Conservation (phyloP, 192 early-diverging fungal genomes). For the Ambispora gerdemannii region DNA sequence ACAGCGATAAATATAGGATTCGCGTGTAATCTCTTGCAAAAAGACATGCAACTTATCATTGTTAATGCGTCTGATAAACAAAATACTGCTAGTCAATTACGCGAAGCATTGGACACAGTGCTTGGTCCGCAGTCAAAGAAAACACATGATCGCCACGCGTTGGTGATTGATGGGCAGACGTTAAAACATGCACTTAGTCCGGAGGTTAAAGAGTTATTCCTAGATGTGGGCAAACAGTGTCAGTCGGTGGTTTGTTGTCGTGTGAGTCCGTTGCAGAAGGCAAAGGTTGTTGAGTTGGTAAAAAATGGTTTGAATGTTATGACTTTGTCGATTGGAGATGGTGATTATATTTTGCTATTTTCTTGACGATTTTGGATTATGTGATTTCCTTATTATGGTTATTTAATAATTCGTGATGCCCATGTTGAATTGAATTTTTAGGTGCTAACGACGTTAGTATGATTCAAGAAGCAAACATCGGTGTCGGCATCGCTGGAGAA, state of each 20-base stretch:
- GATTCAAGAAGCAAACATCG: slow-evolving; percentile 97
- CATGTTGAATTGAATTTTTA: background rate
- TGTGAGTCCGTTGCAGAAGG: slow-evolving; percentile 95
- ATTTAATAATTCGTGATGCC: too few species aligned
- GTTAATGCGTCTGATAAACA: slow-evolving; percentile 59
- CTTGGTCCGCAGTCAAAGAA: slow-evolving; percentile 35
- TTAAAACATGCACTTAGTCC: slow-evolving; percentile 73
- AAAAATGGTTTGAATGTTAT: slow-evolving; percentile 78
- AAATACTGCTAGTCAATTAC: slow-evolving; percentile 62
- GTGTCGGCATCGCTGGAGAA: slow-evolving; percentile 90
- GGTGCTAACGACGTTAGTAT: slow-evolving; percentile 96
- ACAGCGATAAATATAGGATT: slow-evolving; percentile 98
- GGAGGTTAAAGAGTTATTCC: slow-evolving; percentile 52
- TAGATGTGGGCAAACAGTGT: slow-evolving; percentile 77
- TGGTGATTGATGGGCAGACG: slow-evolving; percentile 93
- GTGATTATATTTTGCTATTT: slow-evolving; percentile 1
- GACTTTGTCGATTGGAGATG: slow-evolving; percentile 93
- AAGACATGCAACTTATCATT: slow-evolving; percentile 80
- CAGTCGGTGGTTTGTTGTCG: slow-evolving; percentile 91
- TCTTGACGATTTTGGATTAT: background rate
- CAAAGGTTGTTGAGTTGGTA: slow-evolving; percentile 87
- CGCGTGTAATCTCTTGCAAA: slow-evolving; percentile 83
- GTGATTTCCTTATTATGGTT: too few species aligned
- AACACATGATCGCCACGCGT: slow-evolving; percentile 48
- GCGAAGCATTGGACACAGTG: slow-evolving; percentile 63